A percentile compares a stretch with the other conserved stretches of the same genome.
phyloP scores from a whole-genome alignment of 176 grass and related monocot species.

The Musa beccarii region DNA sequence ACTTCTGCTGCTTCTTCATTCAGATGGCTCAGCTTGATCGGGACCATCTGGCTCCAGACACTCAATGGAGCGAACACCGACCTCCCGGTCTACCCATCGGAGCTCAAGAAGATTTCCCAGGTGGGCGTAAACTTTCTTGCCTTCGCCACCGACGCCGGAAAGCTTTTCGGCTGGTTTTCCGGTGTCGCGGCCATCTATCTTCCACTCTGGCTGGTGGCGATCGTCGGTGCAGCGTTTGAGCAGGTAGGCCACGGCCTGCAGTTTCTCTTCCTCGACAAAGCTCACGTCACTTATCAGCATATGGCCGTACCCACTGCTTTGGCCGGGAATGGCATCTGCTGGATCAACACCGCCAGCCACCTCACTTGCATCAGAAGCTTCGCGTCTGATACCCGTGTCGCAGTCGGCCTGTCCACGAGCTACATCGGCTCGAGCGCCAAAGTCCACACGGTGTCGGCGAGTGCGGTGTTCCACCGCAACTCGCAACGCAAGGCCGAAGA shows the following conservation, averaged over 20 bases:
- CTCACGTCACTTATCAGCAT: slow-evolving; percentile 52
- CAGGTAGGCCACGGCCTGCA: slow-evolving; percentile 76
- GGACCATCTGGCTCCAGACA: slow-evolving; percentile 26
- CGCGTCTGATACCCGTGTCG: slow-evolving; percentile 56
- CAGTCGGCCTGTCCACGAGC: slow-evolving; percentile 65
- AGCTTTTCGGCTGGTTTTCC: slow-evolving; percentile 23
- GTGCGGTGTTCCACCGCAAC: slow-evolving; percentile 18
- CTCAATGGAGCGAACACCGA: slow-evolving; percentile 19
- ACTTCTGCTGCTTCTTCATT: neutral
- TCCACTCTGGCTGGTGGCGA: slow-evolving; percentile 70
- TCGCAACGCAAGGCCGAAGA: neutral
- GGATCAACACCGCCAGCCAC: slow-evolving; percentile 97
- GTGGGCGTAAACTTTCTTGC: slow-evolving; percentile 25
- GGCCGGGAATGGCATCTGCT: slow-evolving; percentile 92
- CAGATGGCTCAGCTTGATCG: slow-evolving; percentile 24
- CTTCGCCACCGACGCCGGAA: slow-evolving; percentile 25
- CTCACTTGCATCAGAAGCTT: slow-evolving; percentile 84
- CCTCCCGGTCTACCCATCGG: slow-evolving; percentile 22
- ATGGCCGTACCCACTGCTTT: slow-evolving; percentile 64
- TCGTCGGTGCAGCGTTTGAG: slow-evolving; percentile 48
- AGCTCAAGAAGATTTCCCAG: slow-evolving; percentile 29
- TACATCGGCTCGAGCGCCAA: slow-evolving; percentile 89
- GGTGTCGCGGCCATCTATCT: slow-evolving; percentile 30
- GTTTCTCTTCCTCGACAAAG: slow-evolving; percentile 52
- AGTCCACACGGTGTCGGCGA: slow-evolving; percentile 51